A percentile compares a stretch with the other conserved stretches of the same genome.
Conservation (phyloP, 2,329 filamentous ascomycete species). For the Botryotinia convoluta region DNA sequence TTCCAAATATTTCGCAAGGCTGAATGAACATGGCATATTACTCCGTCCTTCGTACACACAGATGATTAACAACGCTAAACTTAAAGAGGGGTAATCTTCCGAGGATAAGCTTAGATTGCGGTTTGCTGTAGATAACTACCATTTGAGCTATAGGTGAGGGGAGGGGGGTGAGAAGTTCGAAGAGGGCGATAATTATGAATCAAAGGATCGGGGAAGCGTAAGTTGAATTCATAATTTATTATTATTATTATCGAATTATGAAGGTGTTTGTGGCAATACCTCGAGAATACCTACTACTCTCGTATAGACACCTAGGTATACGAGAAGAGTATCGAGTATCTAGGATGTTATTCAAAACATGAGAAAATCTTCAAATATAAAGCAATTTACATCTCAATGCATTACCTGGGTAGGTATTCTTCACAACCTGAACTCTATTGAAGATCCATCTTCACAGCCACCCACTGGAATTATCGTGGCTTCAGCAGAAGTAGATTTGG, state of each 20-base stretch:
- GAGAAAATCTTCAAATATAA: neutral
- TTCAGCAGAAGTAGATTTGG: neutral
- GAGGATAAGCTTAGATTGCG: neutral
- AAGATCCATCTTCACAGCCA: neutral
- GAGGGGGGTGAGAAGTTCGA: neutral
- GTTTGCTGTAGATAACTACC: neutral
- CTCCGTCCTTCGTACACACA: neutral
- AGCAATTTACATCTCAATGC: conserved; percentile 2
- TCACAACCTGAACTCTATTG: neutral
- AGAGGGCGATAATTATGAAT: neutral
- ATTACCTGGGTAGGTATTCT: neutral
- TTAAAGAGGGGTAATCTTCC: neutral
- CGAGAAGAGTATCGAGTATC: neutral
- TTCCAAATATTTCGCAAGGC: conserved; percentile 4
- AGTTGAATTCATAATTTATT: neutral
- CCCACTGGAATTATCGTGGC: neutral
- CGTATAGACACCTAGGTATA: neutral
- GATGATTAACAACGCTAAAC: neutral
- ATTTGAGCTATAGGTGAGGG: neutral
- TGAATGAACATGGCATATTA: neutral
- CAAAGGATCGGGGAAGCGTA: too few relatives aligned
- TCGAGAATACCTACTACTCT: neutral
- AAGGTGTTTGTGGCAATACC: neutral
- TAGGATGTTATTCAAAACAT: neutral
- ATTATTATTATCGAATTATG: neutral